Evolutionary conservation across 2,329 filamentous ascomycete species (phyloP).

Genomic region (Trichoderma pleuroti): DNA sequence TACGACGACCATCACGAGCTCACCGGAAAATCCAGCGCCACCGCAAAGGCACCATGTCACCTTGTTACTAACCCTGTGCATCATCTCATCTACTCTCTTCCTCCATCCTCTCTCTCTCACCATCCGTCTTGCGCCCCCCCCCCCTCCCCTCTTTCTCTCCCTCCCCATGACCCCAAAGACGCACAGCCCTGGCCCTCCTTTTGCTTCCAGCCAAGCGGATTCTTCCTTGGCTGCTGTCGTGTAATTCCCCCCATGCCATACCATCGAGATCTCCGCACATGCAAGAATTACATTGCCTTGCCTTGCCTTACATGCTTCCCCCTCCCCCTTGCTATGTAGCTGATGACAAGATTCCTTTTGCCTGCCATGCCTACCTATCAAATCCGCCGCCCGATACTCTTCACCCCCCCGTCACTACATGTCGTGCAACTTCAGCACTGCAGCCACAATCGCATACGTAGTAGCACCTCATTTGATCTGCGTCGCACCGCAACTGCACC

Average conservation of each 20-base stretch:
- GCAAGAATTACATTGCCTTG: slow-evolving; percentile 19
- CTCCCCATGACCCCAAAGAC: neutral
- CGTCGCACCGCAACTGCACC: neutral
- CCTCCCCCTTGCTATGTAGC: neutral
- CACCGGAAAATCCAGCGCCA: neutral
- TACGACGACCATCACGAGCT: neutral
- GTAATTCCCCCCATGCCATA: slow-evolving; percentile 23
- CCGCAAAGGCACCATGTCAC: neutral
- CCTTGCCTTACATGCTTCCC: neutral
- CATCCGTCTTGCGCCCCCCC: neutral
- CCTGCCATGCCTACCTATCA: neutral
- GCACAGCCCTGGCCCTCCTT: neutral
- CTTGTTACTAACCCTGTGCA: neutral
- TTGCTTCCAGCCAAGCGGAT: slow-evolving; percentile 10
- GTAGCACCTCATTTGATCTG: slow-evolving; percentile 13
- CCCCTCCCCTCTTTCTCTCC: neutral
- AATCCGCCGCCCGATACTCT: neutral
- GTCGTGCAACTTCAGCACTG: slow-evolving; percentile 6
- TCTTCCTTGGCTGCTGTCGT: slow-evolving; percentile 21
- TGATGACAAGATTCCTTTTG: neutral
- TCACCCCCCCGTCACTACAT: neutral
- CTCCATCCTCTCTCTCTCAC: neutral
- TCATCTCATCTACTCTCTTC: slow-evolving; percentile 2
- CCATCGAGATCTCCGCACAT: slow-evolving; percentile 29
- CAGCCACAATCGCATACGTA: slow-evolving; percentile 15